Evolutionary conservation across 192 early-diverging fungal species (phyloP).

Genomic region (Coemansia sp.): DNA sequence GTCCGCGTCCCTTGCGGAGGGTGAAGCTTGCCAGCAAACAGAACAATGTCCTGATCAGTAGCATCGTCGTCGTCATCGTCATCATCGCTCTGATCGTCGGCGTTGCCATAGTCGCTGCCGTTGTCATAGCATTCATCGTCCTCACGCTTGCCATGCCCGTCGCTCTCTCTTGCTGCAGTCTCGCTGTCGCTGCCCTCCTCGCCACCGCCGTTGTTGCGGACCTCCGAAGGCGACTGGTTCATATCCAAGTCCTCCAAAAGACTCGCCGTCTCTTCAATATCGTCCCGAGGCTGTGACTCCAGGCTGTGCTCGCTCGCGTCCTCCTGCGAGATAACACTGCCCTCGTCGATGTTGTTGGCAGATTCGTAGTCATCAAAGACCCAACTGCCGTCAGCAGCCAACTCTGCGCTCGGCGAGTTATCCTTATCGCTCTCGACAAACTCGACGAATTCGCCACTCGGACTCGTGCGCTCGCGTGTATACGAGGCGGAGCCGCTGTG

Average conservation of each 20-base stretch:
- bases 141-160: not conserved
- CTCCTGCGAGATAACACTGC: slow-evolving; percentile 46
- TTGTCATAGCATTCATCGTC: not conserved
- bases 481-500: not conserved
- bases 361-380: slow-evolving; percentile 17
- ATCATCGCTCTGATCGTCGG: slow-evolving; percentile 6
- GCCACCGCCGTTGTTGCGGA: not conserved
- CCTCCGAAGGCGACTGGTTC: not conserved
- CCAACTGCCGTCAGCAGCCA: slow-evolving; percentile 13
- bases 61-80: slow-evolving; percentile 12
- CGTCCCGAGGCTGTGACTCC: not conserved
- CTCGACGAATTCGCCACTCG: slow-evolving; percentile 6
- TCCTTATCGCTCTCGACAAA: not conserved
- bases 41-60: slow-evolving; percentile 41
- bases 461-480: not conserved
- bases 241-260: slow-evolving; percentile 3
- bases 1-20: not conserved
- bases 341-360: slow-evolving; percentile 5
- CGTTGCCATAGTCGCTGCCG: not conserved
- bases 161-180: not conserved
- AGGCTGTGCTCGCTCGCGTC: slow-evolving; percentile 1
- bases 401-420: not conserved
- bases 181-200: not conserved
- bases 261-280: slow-evolving; percentile 18
- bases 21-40: slow-evolving; percentile 40